These are phyloP conservation scores for Podila clonocystis DNA, from an alignment of 192 early-diverging fungal species.

Conservation along the genomic window DNA sequence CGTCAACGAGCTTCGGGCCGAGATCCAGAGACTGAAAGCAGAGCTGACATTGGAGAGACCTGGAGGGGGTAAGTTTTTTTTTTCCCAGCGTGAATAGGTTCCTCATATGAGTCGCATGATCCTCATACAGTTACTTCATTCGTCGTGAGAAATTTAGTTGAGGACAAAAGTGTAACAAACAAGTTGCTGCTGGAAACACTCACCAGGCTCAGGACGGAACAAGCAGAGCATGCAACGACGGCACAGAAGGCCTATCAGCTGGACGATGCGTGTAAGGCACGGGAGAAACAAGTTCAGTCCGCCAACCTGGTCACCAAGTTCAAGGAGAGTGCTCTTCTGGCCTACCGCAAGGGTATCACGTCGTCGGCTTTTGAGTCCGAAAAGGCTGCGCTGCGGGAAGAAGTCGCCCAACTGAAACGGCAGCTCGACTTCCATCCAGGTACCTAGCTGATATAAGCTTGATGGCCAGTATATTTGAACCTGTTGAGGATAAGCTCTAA, in stretches of 20 bases:
- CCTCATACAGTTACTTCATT: background rate
- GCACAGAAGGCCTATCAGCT: constrained; percentile 57
- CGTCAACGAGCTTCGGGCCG: constrained; percentile 68
- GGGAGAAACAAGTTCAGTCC: constrained; percentile 41
- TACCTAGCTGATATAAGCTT: constrained; percentile 1
- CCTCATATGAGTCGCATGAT: background rate
- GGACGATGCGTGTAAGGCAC: constrained; percentile 46
- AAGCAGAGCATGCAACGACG: constrained; percentile 58
- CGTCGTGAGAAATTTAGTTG: constrained; percentile 11
- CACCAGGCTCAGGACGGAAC: constrained; percentile 57
- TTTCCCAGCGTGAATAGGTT: background rate
- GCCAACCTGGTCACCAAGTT: constrained; percentile 48
- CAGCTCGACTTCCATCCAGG: constrained; percentile 53
- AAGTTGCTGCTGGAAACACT: constrained; percentile 60
- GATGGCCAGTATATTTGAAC: background rate
- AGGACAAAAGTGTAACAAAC: constrained; percentile 53
- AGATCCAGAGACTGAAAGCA: constrained; percentile 64
- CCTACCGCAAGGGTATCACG: constrained; percentile 37
- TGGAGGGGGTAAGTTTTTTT: constrained; percentile 9
- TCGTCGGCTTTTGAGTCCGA: constrained; percentile 35
- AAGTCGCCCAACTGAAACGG: constrained; percentile 32
- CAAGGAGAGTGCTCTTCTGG: constrained; percentile 31
- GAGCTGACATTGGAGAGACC: constrained; percentile 52
- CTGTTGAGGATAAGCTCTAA: background rate
- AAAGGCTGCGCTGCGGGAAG: constrained; percentile 35